Evolutionary conservation across 108 stramenopile genomes (phyloP), one percentile per base, ranked within the genome.

Genomic region (Heterococcus sp.): DNA sequence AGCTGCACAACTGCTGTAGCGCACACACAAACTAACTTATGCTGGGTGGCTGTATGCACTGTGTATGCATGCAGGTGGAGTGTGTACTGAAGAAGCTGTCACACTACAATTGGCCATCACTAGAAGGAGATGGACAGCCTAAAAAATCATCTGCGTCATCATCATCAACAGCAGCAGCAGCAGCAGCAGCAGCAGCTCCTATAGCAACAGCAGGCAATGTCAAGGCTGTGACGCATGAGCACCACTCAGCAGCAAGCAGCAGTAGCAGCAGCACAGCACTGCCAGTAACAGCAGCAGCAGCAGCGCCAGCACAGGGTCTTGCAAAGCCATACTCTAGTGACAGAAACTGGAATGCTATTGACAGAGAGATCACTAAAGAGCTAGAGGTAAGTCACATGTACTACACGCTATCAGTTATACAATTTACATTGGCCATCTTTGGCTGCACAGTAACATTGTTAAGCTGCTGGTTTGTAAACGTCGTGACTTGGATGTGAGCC

Each of bases 321-420:
- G 37, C 66, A 26, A 37, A 68, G 71, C 83, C 83, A 21, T 84
- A 84, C 65, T 69, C 83, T 1, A 76, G 83, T 75, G 36, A 1
- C 30, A 75, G 70, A 34, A 46, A 84, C 69, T 84, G 75, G 83
- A 75, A 71, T 5, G 75, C 37, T 65, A 73, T 84, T 39, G 84
- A 84, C 58, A 77, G 66, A 37, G 84, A 84, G 35, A 72, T 84
- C 27, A 33, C 70, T 40, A 84, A 78, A 33, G 93, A 97, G 78
- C 93, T 95, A 82, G 94, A 94, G 46, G 46, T 58, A 58, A 58
- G n/a, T n/a, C n/a, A n/a, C n/a, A n/a, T n/a, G n/a, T n/a, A n/a
- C n/a, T n/a, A n/a, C n/a, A n/a, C n/a, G n/a, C n/a, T n/a, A n/a
- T n/a, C n/a, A n/a, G n/a, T n/a, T n/a, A n/a, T n/a, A n/a, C n/a